phyloP scores from a whole-genome alignment of 805 yeast species.

The Ascoidea tarda region DNA sequence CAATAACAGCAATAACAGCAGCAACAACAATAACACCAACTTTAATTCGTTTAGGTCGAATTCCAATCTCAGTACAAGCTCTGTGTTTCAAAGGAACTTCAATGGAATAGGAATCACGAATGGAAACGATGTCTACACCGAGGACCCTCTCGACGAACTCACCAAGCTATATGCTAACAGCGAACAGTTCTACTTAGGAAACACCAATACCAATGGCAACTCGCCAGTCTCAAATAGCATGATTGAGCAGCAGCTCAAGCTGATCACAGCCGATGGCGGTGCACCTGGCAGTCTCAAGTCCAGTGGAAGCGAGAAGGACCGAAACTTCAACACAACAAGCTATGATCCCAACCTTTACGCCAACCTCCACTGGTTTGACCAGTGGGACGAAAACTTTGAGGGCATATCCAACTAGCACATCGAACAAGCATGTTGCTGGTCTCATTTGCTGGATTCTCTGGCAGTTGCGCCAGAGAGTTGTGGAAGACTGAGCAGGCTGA shows the following conservation, averaged over 20 bases:
- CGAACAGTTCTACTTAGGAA: background rate
- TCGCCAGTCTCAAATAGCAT: background rate
- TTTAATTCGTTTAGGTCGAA: background rate
- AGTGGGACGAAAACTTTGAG: constrained; percentile 19
- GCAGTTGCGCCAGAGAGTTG: no score
- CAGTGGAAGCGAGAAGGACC: background rate
- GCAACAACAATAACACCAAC: background rate
- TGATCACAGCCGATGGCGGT: constrained; percentile 12
- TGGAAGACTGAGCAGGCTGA: no score
- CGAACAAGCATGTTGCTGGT: no score
- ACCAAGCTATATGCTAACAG: background rate
- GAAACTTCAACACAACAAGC: background rate
- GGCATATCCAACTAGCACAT: no score
- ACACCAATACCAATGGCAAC: constrained; percentile 3
- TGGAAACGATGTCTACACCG: background rate
- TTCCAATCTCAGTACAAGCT: no score
- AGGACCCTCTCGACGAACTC: background rate
- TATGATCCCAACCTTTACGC: constrained; percentile 17
- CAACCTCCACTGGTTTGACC: constrained; percentile 42
- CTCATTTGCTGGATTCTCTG: no score
- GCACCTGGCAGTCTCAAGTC: background rate
- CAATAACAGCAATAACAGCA: background rate
- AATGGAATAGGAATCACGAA: no score
- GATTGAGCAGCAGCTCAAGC: no score
- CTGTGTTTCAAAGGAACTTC: no score